Evolutionary conservation across 306 rosid genomes (phyloP).

Genomic region (Begonia loranthoides): DNA sequence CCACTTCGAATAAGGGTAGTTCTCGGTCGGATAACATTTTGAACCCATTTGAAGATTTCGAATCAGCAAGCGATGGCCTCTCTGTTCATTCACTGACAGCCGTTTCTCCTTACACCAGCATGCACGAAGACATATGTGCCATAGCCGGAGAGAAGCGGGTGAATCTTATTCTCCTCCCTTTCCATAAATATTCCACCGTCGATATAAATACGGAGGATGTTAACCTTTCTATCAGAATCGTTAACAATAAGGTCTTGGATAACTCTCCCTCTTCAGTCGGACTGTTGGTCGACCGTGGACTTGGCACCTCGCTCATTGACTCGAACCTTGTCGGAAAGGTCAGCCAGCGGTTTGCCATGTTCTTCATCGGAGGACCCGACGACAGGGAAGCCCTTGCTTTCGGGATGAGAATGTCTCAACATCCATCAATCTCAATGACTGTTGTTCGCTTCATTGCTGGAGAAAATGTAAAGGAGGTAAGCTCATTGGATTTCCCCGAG

Average conservation of each 20-base stretch:
- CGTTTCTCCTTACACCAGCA: constrained; percentile 12
- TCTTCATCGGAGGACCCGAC: constrained; percentile 50
- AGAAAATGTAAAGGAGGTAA: constrained; percentile 1
- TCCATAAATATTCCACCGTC: constrained; percentile 4
- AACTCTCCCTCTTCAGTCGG: constrained; percentile 11
- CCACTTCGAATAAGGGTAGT: neutral
- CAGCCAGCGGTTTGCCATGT: constrained; percentile 8
- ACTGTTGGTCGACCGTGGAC: constrained; percentile 14
- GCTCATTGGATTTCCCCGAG: neutral
- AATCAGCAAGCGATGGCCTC: neutral
- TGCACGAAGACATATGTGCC: constrained; percentile 16
- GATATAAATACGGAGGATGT: neutral
- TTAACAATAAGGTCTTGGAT: constrained; percentile 12
- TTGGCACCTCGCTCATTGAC: neutral
- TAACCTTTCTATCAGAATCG: neutral
- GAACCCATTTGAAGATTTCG: neutral
- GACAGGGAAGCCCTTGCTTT: constrained; percentile 56
- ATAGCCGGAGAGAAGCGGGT: constrained; percentile 9
- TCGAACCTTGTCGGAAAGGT: too few species aligned
- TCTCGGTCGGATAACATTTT: neutral
- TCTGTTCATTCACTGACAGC: constrained; percentile 6
- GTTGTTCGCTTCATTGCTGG: constrained; percentile 18
- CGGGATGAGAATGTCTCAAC: constrained; percentile 49
- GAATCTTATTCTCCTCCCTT: constrained; percentile 11
- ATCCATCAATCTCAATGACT: constrained; percentile 38